These are phyloP conservation scores for Madurella fahalii DNA, from an alignment of 2,329 filamentous ascomycete species.

Conservation along the genomic window DNA sequence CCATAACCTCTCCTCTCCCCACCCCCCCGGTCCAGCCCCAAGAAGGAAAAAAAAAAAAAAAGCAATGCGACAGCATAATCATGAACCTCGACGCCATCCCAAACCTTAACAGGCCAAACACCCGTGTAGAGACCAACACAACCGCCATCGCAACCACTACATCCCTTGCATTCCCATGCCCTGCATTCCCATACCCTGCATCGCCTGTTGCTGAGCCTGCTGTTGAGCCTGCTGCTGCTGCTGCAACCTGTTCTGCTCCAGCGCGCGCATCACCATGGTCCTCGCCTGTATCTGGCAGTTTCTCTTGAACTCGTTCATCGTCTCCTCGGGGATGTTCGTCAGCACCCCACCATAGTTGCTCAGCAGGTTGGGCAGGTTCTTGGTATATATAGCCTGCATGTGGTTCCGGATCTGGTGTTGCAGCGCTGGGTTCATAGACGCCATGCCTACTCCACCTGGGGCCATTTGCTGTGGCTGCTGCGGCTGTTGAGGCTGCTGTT, in stretches of 20 bases:
- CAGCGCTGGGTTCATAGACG: conserved; percentile 8
- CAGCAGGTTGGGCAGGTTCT: conserved; percentile 34
- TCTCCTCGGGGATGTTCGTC: conserved; percentile 45
- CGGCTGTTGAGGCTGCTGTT: conserved; percentile 26
- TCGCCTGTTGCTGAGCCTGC: conserved; percentile 13
- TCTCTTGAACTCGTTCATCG: conserved; percentile 43
- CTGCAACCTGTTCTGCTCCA: conserved; percentile 9
- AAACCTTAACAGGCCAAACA: background rate
- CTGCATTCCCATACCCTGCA: conserved; percentile 2
- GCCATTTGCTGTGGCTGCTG: conserved; percentile 28
- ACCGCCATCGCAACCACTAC: background rate
- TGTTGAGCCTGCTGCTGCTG: conserved; percentile 3
- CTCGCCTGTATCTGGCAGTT: conserved; percentile 39
- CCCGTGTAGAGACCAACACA: background rate
- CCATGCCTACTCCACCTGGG: background rate
- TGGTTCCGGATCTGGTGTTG: conserved; percentile 19
- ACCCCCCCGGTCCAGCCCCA: no score
- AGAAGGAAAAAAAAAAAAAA: no score
- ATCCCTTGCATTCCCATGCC: conserved; percentile 10
- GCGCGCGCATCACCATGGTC: conserved; percentile 31
- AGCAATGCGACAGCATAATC: no score
- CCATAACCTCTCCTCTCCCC: no score
- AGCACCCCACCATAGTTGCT: conserved; percentile 37
- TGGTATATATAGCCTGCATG: conserved; percentile 34
- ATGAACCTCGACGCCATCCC: background rate